Evolutionary conservation across 129 eudicot genomes (phyloP).

Genomic region (Rutidosis leptorrhynchoides): DNA sequence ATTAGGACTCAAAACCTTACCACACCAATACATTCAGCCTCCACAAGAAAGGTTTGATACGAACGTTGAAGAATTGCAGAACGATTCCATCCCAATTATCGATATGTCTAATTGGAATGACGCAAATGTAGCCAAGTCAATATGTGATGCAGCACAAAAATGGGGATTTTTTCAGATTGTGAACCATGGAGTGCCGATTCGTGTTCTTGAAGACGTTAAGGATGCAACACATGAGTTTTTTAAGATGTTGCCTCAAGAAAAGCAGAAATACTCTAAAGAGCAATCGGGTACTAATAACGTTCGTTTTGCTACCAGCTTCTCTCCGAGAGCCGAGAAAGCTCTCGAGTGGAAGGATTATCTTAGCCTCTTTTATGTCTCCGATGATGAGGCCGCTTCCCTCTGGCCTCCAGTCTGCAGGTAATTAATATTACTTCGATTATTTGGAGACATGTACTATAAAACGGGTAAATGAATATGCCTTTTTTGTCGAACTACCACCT

Average conservation of each 20-base stretch:
- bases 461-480: too few relatives aligned
- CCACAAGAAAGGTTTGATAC: slow-evolving; percentile 16
- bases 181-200: slow-evolving; percentile 59
- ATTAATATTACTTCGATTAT: not conserved
- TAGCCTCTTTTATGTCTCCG: slow-evolving; percentile 41
- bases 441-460: too few relatives aligned
- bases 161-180: slow-evolving; percentile 71
- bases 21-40: slow-evolving; percentile 12
- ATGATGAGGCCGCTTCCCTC: slow-evolving; percentile 34
- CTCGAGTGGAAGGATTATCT: slow-evolving; percentile 84
- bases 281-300: slow-evolving; percentile 40
- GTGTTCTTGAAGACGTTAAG: slow-evolving; percentile 53
- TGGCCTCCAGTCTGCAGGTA: slow-evolving; percentile 51
- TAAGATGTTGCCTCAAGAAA: slow-evolving; percentile 44
- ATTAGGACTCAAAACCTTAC: slow-evolving; percentile 8
- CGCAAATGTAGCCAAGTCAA: slow-evolving; percentile 35
- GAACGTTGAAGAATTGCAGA: not conserved
- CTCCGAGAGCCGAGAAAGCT: slow-evolving; percentile 53
- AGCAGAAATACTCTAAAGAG: slow-evolving; percentile 48
- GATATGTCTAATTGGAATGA: slow-evolving; percentile 52
- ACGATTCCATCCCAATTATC: not conserved
- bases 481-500: too few relatives aligned
- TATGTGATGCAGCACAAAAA: slow-evolving; percentile 54
- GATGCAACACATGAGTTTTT: slow-evolving; percentile 52
- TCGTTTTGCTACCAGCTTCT: slow-evolving; percentile 49